phyloP scores from a whole-genome alignment of 202 grass and related monocot genomes.

The Cymbopogon flexuosus region DNA sequence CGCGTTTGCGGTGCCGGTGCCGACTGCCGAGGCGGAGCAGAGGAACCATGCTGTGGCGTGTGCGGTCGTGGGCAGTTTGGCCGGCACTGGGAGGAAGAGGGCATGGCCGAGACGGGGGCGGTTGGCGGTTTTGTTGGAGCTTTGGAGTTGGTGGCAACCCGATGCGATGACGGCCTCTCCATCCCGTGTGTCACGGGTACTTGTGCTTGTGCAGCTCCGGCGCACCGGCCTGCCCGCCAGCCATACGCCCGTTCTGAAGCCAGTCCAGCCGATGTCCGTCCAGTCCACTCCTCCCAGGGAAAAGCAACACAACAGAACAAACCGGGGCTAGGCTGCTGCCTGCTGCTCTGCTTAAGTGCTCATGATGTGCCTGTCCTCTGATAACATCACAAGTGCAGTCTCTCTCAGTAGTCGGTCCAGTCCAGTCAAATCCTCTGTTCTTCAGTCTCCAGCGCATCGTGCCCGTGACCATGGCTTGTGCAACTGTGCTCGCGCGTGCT shows the following conservation, averaged over 20 bases:
- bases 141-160: neutral
- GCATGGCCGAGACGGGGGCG: constrained; percentile 5
- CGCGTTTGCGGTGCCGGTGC: neutral
- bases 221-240: neutral
- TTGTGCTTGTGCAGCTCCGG: neutral
- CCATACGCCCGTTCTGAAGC: too few species aligned
- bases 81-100: neutral
- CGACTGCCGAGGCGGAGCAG: neutral
- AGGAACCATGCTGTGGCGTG: neutral
- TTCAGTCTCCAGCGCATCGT: neutral
- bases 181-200: constrained; percentile 29
- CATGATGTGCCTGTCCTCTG: constrained; percentile 24
- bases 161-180: too few species aligned
- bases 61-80: constrained; percentile 6
- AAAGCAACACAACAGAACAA: neutral
- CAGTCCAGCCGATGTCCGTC: too few species aligned
- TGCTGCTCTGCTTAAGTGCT: neutral
- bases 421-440: neutral
- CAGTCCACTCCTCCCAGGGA: constrained; percentile 6
- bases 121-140: constrained; percentile 17
- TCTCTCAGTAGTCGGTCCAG: neutral
- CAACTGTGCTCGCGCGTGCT: neutral
- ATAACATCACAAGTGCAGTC: constrained; percentile 23
- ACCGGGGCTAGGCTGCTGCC: neutral
- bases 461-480: neutral